Evolutionary conservation across 2,329 filamentous ascomycete species (phyloP).

Genomic region (Didymella arachidicola): DNA sequence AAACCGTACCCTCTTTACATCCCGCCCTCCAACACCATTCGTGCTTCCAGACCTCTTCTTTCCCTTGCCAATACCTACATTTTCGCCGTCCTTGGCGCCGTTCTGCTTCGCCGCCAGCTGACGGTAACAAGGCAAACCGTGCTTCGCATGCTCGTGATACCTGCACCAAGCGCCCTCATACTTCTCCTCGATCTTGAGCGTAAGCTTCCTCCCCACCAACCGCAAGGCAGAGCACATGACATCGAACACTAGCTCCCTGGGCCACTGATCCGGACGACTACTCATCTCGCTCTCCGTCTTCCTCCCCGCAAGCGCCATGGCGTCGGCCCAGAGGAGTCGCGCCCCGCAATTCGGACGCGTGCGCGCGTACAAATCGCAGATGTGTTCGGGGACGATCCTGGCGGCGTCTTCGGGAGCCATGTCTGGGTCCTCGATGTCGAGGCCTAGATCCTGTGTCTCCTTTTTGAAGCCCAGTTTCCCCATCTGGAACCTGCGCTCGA

Average conservation of each 20-base stretch:
- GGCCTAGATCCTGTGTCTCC: conserved; percentile 17
- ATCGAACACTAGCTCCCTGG: conserved; percentile 30
- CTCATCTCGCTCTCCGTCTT: conserved; percentile 17
- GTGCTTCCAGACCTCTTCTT: neutral
- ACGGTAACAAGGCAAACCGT: conserved; percentile 35
- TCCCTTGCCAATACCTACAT: neutral
- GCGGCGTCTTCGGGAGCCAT: conserved; percentile 25
- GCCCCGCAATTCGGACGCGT: conserved; percentile 33
- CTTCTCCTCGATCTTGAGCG: conserved; percentile 44
- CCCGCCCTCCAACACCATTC: neutral
- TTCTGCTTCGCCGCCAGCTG: conserved; percentile 4
- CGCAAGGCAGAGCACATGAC: conserved; percentile 39
- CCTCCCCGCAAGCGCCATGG: conserved; percentile 37
- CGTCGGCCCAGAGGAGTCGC: conserved; percentile 44
- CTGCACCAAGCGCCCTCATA: conserved; percentile 42
- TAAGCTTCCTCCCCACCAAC: conserved; percentile 32
- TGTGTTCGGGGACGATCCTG: conserved; percentile 17
- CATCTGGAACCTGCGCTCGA: conserved; percentile 9
- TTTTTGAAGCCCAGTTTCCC: conserved; percentile 15
- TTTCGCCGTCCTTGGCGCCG: neutral
- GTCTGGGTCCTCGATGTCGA: conserved; percentile 22
- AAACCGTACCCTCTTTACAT: neutral
- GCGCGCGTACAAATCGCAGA: conserved; percentile 35
- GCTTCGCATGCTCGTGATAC: conserved; percentile 42
- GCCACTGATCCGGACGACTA: conserved; percentile 1